phyloP scores from a whole-genome alignment of 176 grass and related monocot species.

The Triticum monococcum region DNA sequence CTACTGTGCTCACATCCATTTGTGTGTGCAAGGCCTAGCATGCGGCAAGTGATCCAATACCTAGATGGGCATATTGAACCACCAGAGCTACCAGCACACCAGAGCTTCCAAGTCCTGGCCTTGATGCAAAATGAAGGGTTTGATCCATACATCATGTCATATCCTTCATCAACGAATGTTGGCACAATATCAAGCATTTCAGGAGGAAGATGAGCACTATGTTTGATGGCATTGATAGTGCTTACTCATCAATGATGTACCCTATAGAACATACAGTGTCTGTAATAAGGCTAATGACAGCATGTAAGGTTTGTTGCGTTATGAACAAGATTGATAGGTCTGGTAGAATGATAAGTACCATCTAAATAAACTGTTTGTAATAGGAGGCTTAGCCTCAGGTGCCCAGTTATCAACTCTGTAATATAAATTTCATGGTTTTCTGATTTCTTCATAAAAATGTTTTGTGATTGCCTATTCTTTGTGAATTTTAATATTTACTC shows the following conservation, averaged over 20 bases:
- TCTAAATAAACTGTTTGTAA: not conserved
- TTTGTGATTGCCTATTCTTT: no score
- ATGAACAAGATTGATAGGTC: not conserved
- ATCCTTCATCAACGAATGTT: not conserved
- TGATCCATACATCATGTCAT: slow-evolving; percentile 16
- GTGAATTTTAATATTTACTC: no score
- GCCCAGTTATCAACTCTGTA: not conserved
- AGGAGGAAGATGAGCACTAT: slow-evolving; percentile 2
- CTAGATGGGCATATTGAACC: not conserved
- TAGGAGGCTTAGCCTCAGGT: not conserved
- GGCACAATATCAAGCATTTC: not conserved
- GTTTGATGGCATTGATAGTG: not conserved
- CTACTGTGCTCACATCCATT: slow-evolving; percentile 24
- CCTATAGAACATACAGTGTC: not conserved
- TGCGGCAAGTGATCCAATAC: slow-evolving; percentile 30
- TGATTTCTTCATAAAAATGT: no score
- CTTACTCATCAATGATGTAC: not conserved
- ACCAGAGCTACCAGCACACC: not conserved
- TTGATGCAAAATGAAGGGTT: slow-evolving; percentile 16
- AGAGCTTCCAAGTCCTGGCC: not conserved
- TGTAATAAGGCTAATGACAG: no score
- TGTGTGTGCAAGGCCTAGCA: not conserved
- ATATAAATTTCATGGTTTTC: no score
- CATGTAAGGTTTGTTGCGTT: not conserved
- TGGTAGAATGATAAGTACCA: not conserved